Evolutionary conservation across 768 basidiomycete species (phyloP).

Genomic region (Podaxis sp.): DNA sequence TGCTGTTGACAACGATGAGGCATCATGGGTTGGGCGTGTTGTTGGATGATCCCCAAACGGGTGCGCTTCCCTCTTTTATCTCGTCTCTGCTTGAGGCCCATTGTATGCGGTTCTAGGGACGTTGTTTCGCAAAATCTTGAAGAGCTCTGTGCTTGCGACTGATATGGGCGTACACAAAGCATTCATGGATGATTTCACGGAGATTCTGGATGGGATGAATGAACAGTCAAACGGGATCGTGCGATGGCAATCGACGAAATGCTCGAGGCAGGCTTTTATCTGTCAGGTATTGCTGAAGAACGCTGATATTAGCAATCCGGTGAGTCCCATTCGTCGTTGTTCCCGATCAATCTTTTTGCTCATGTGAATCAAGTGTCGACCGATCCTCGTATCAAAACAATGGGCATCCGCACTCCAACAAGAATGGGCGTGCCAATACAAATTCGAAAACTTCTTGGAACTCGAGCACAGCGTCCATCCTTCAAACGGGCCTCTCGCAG

Average conservation of each 20-base stretch:
- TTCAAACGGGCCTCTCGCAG: constrained; percentile 48
- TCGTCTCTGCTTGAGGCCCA: background rate
- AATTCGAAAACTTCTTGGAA: constrained; percentile 77
- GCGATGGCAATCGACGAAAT: constrained; percentile 32
- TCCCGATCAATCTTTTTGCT: constrained; percentile 3
- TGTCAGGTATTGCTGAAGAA: constrained; percentile 96
- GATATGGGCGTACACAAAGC: constrained; percentile 91
- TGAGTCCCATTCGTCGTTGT: constrained; percentile 42
- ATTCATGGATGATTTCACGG: constrained; percentile 73
- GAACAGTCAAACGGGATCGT: background rate
- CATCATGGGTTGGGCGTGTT: constrained; percentile 73
- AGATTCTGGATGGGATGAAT: constrained; percentile 39
- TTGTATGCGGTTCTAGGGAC: constrained; percentile 27
- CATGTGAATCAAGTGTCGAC: constrained; percentile 66
- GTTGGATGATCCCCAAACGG: constrained; percentile 49
- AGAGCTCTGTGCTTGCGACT: constrained; percentile 83
- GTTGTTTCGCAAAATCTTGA: constrained; percentile 72
- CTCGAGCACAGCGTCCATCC: constrained; percentile 62
- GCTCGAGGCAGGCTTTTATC: constrained; percentile 61
- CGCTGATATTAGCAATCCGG: constrained; percentile 98
- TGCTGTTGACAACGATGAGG: constrained; percentile 79
- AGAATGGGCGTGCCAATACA: constrained; percentile 91
- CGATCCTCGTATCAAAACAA: constrained; percentile 85
- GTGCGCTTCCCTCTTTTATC: background rate
- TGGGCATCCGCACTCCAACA: constrained; percentile 89